Percentiles rank a stretch among this genome's conserved stretches.
Evolutionary conservation across 306 rosid genomes (phyloP).

Genomic region (cucumber (Cucumis sativus)): Cucumber_9930_V3 NC_026658.2:16023001-16023500

Average conservation of each 20-base stretch:
- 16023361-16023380: slow-evolving; percentile 92
- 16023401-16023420: slow-evolving; percentile 82
- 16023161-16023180: slow-evolving; percentile 89
- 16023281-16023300: slow-evolving; percentile 87
- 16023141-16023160: slow-evolving; percentile 12
- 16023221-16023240: slow-evolving; percentile 45
- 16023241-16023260: slow-evolving; percentile 65
- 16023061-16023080: slow-evolving; percentile 66
- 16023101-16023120: neutral
- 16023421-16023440: slow-evolving; percentile 84
- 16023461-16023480: slow-evolving; percentile 95
- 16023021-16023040: slow-evolving; percentile 75
- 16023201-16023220: slow-evolving; percentile 91
- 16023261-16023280: slow-evolving; percentile 93
- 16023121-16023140: neutral
- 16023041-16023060: slow-evolving; percentile 74
- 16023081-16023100: neutral
- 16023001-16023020: slow-evolving; percentile 52
- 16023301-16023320: slow-evolving; percentile 89
- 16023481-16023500: slow-evolving; percentile 67
- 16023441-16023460: slow-evolving; percentile 89
- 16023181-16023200: slow-evolving; percentile 77
- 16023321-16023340: slow-evolving; percentile 49
- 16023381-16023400: slow-evolving; percentile 75
- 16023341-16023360: slow-evolving; percentile 75